Base-by-base conservation (phyloP, 2,329 filamentous ascomycete genomes). In the Ceratocystis ficicola region DNA sequence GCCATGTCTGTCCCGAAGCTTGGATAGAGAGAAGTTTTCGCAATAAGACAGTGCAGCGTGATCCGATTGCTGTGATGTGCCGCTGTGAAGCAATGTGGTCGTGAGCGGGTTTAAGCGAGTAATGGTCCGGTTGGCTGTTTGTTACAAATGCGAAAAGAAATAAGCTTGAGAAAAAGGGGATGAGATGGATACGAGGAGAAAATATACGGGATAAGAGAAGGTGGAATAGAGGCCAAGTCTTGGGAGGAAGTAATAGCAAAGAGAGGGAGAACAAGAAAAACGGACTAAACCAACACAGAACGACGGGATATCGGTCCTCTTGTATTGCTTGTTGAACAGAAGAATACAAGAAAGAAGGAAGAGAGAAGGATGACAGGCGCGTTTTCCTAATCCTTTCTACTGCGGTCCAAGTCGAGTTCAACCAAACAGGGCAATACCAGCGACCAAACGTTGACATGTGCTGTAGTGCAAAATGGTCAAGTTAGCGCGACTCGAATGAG, bases 1-100 rank as follows among this genome's bases (percentile, higher is more conserved):
- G 62, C 62, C 65, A 67, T 67, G 65, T 55, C 61, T 60, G 28
- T 44, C 28, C 28, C 52, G 25, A 59, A 59, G 52, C 28, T 59
- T 59, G 52, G 52, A 59, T 59, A 32, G 52, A 59, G 52, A 59
- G 52, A 59, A 59, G 52, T 59, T 59, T 59, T 59, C 52, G 52
- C 52, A 59, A 32, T 30, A 25, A 20, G 52, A 59, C 52, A 32
- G 25, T 36, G 52, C 12, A 36, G 25, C 22, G 48, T 5, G 20
- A 52, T 52, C 22, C 20, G 22, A 25, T 25, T 10, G 22, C 25
- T 52, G 20, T 52, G 48, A 52, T 52, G 52, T 59, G 28, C 25
- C 28, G 52, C 32, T 30, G 17, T 17, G 17, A 59, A 59, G 8
- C 52, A 17, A 59, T 8, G 28, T 55, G 50, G 50, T 25, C 1